Base-by-base conservation (phyloP, 2,329 filamentous ascomycete genomes). In the Botryosphaeria agaves region DNA sequence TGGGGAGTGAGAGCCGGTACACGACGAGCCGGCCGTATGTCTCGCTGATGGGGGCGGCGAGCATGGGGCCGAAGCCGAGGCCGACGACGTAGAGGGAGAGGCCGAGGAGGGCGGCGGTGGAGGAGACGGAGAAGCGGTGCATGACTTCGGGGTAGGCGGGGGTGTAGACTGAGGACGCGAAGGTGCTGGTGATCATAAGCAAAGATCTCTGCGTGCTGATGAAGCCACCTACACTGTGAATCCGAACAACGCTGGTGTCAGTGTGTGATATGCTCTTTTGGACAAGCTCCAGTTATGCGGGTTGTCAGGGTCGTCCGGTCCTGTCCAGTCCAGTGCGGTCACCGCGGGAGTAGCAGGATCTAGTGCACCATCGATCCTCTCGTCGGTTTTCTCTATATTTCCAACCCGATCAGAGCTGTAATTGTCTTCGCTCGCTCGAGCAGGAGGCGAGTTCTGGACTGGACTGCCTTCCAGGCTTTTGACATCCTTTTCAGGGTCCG, bases 21-120 rank as follows among this genome's bases (percentile, higher is more conserved):
- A 76, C 66, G 0, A 69, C 68, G 41, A 74, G 80, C 5, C 76
- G 62, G 2, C 77, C 76, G 30, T 76, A 72, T 14, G 81, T 68
- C 51, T 82, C 76, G 29, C 61, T 67, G 25, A 81, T 49, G 0
- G 76, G 76, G 0, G 70, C 71, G 51, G 70, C 79, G 15, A 81
- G 36, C 16, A 80, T 49, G 1, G 75, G 74, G 0, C 74, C 75
- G 11, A 72, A 51, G 8, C 74, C 72, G 36, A 59, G 57, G 1
- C 69, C 72, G 0, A 75, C 51, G 1, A 77, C 71, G 42, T 75
- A 77, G 34, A 77, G 59, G 0, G 69, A 62, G 4, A 77, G 56
- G 0, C 69, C 70, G 0, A 76, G 55, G 0, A 64, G 63, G 2
- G 69, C 66, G 7, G 62, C 56, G 7, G 64, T 53, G 18, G 57